Conservation (phyloP, 2,329 filamentous ascomycete species). For the Trichoderma citrinoviride region DNA sequence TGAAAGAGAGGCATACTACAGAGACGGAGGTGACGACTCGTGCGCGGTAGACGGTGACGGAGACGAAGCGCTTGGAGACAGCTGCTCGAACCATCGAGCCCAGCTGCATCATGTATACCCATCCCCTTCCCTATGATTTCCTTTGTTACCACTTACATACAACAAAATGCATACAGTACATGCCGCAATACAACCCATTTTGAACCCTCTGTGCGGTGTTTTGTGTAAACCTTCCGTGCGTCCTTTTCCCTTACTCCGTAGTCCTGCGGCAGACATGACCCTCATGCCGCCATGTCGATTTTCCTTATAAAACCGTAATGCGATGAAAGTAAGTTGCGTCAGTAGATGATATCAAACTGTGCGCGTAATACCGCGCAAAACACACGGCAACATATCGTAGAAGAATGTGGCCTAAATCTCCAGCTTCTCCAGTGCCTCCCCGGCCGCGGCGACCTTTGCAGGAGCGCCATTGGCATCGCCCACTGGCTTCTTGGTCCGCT, state of each 20-base stretch:
- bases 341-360: neutral
- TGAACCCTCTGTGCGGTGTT: neutral
- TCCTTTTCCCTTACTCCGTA: neutral
- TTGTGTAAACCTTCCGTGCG: neutral
- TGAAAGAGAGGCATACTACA: neutral
- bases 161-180: neutral
- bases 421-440: neutral
- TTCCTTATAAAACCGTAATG: neutral
- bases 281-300: neutral
- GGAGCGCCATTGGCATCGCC: neutral
- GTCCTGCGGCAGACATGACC: neutral
- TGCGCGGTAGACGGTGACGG: neutral
- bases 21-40: neutral
- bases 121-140: neutral
- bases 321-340: neutral
- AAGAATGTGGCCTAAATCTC: neutral
- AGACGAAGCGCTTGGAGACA: neutral
- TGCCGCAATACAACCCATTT: neutral
- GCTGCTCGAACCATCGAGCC: neutral
- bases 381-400: neutral
- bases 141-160: neutral
- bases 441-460: neutral
- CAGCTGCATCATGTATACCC: neutral
- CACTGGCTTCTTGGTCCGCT: conserved; percentile 30
- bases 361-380: neutral